phyloP scores from a whole-genome alignment of 176 grass and related monocot genomes.

The Eleusine coracana region DNA sequence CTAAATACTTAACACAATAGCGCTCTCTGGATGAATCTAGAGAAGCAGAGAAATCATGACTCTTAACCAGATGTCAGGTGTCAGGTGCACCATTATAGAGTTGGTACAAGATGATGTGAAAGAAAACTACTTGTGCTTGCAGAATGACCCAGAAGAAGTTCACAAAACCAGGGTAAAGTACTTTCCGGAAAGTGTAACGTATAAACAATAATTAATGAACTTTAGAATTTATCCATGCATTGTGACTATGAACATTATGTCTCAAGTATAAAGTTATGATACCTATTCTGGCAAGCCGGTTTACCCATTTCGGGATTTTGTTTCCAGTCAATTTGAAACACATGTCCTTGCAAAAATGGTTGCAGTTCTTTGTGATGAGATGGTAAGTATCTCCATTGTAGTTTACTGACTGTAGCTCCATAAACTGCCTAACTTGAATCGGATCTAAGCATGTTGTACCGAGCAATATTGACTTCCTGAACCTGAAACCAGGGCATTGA shows the following conservation, averaged over 20 bases:
- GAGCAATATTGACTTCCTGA: slow-evolving; percentile 92
- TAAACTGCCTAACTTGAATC: slow-evolving; percentile 80
- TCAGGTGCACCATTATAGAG: neutral
- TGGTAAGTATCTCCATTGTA: slow-evolving; percentile 96
- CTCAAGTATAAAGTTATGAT: slow-evolving; percentile 29
- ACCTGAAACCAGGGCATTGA: slow-evolving; percentile 90
- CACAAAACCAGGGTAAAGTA: slow-evolving; percentile 24
- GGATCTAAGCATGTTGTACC: slow-evolving; percentile 91
- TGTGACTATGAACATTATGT: slow-evolving; percentile 30
- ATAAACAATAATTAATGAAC: slow-evolving; percentile 19
- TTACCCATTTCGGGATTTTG: slow-evolving; percentile 91
- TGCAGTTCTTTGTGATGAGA: slow-evolving; percentile 96
- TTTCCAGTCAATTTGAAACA: slow-evolving; percentile 88
- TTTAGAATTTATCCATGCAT: slow-evolving; percentile 25
- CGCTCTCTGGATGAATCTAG: neutral
- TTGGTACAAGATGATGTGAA: slow-evolving; percentile 29
- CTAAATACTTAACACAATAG: neutral
- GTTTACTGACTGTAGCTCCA: slow-evolving; percentile 87
- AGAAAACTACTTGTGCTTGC: slow-evolving; percentile 3
- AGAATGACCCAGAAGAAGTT: neutral
- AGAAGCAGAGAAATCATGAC: neutral
- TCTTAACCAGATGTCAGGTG: neutral
- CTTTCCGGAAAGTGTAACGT: slow-evolving; percentile 37
- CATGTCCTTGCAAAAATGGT: slow-evolving; percentile 97
- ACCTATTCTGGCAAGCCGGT: slow-evolving; percentile 95